Percentiles rank a stretch among this genome's conserved stretches.
phyloP scores from a whole-genome alignment of 768 basidiomycete genomes.

The Arthromyces matolae region DNA sequence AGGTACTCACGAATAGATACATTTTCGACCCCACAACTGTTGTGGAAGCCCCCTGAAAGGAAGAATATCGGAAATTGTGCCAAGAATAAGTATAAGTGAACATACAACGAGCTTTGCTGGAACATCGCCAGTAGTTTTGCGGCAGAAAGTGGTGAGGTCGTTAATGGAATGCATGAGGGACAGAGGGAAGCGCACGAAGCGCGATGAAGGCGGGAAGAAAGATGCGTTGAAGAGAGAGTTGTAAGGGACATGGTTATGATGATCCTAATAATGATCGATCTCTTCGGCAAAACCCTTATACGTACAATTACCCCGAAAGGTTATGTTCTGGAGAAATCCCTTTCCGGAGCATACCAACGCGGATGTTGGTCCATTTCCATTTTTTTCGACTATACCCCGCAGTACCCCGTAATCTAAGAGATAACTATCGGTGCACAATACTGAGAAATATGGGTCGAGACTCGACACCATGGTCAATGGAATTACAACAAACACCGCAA shows the following conservation, averaged over 20 bases:
- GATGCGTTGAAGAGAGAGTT: not conserved
- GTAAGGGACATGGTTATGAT: not conserved
- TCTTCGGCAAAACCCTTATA: slow-evolving; percentile 18
- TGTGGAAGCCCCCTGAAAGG: slow-evolving; percentile 76
- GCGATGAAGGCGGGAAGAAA: slow-evolving; percentile 9
- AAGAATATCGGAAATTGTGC: slow-evolving; percentile 2
- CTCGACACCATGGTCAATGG: no score
- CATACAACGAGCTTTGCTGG: slow-evolving; percentile 85
- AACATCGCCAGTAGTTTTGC: slow-evolving; percentile 80
- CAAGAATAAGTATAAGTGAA: slow-evolving; percentile 15
- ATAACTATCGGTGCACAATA: no score
- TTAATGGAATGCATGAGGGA: slow-evolving; percentile 73
- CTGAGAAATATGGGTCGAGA: no score
- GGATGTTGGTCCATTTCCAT: no score
- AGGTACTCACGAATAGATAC: slow-evolving; percentile 76
- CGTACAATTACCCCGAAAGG: not conserved
- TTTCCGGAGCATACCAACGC: slow-evolving; percentile 1
- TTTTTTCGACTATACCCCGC: no score
- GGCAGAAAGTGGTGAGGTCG: slow-evolving; percentile 83
- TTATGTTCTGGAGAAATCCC: not conserved
- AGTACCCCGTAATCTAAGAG: no score
- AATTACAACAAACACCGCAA: no score
- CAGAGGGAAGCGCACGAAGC: slow-evolving; percentile 16
- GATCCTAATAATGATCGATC: slow-evolving; percentile 12
- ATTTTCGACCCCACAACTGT: slow-evolving; percentile 84